A percentile compares a stretch with the other conserved stretches of the same genome.
Evolutionary conservation across 306 rosid genomes (phyloP).

Genomic region (Erythrophleum fordii): DNA sequence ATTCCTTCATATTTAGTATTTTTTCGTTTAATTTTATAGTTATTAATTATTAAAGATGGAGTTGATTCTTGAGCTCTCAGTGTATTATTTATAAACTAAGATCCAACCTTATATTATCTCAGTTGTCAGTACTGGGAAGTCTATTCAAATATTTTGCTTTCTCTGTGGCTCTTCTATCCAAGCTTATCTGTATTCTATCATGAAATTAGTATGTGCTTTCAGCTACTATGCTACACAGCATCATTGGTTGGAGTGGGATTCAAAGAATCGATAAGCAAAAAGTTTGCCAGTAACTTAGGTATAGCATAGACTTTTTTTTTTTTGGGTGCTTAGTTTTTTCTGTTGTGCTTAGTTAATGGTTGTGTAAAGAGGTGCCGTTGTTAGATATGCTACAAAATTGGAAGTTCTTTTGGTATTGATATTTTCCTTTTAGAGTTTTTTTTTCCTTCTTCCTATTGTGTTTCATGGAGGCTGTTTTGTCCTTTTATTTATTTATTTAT

Average conservation of each 20-base stretch:
- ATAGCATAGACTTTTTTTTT: neutral
- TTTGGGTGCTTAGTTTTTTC: neutral
- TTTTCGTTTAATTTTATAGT: neutral
- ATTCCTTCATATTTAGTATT: neutral
- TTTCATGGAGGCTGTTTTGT: conserved; percentile 14
- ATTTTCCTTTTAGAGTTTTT: neutral
- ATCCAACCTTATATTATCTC: neutral
- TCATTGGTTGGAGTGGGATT: neutral
- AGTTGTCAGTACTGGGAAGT: neutral
- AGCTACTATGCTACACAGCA: neutral
- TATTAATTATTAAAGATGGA: neutral
- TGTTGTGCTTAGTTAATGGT: conserved; percentile 25
- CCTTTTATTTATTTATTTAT: neutral
- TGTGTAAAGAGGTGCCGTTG: neutral
- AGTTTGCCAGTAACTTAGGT: neutral
- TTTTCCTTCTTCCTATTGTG: conserved; percentile 16
- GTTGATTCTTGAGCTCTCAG: neutral
- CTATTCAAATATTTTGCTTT: neutral
- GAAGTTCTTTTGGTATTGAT: conserved; percentile 15
- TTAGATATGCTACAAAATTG: neutral
- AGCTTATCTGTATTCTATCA: neutral
- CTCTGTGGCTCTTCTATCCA: neutral
- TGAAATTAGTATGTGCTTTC: neutral
- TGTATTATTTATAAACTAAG: neutral
- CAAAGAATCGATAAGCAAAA: neutral